phyloP scores from a whole-genome alignment of 768 basidiomycete genomes.

The Russula earlei region DNA sequence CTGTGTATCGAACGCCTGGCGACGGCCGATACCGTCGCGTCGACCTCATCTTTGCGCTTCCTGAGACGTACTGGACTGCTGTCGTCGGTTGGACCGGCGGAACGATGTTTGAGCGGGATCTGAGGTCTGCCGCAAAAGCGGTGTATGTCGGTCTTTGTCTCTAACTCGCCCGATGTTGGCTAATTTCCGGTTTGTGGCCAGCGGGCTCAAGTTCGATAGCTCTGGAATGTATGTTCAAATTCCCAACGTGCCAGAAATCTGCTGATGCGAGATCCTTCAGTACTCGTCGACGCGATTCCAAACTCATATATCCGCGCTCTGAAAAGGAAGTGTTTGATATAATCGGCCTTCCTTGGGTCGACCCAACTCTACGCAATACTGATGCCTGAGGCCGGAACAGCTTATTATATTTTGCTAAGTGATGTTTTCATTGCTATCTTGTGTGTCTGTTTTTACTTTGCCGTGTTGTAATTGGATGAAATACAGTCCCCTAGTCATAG shows the following conservation, averaged over 20 bases:
- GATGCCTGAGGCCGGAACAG: constrained; percentile 44
- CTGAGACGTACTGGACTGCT: constrained; percentile 78
- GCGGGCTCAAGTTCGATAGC: constrained; percentile 80
- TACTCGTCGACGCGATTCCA: constrained; percentile 55
- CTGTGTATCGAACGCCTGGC: constrained; percentile 60
- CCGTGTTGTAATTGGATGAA: not conserved
- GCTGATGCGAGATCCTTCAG: constrained; percentile 28
- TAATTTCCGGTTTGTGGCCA: constrained; percentile 23
- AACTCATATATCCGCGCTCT: constrained; percentile 46
- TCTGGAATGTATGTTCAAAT: constrained; percentile 20
- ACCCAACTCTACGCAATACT: constrained; percentile 65
- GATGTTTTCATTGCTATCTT: not conserved
- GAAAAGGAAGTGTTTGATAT: constrained; percentile 68
- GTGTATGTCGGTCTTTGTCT: constrained; percentile 29
- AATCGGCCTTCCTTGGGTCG: constrained; percentile 59
- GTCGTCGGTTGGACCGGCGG: constrained; percentile 91
- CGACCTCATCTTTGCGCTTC: constrained; percentile 75
- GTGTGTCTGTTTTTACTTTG: not conserved
- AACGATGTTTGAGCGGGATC: constrained; percentile 81
- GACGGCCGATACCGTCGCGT: constrained; percentile 44
- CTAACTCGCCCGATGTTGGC: not conserved
- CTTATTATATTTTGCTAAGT: not conserved
- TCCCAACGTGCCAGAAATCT: not conserved
- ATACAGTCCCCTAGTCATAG: not conserved
- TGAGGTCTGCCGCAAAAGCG: constrained; percentile 64